A percentile compares a stretch with the other conserved stretches of the same genome.
These are phyloP conservation scores for Agrocybe chaxingu DNA, from an alignment of 768 basidiomycete genomes.

Conservation along the genomic window DNA sequence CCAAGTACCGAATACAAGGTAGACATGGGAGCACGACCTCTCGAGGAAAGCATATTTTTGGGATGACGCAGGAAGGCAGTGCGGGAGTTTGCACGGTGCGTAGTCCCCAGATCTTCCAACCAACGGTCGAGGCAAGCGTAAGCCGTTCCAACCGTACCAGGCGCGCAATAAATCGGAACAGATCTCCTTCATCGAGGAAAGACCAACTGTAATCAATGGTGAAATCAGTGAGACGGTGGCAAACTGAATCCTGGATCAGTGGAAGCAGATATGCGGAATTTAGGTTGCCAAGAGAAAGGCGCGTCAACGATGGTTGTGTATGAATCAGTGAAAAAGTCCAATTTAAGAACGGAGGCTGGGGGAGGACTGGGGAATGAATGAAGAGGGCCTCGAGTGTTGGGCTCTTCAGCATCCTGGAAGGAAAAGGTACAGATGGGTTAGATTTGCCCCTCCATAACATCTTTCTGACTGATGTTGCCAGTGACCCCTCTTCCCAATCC, in stretches of 20 bases:
- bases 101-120: slow-evolving; percentile 4
- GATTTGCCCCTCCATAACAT: no score
- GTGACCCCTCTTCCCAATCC: slow-evolving; percentile 12
- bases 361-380: slow-evolving; percentile 11
- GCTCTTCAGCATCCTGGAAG: background rate
- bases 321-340: slow-evolving; percentile 19
- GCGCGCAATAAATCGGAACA: slow-evolving; percentile 12
- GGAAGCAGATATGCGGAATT: slow-evolving; percentile 12
- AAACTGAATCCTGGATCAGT: slow-evolving; percentile 12
- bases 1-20: slow-evolving; percentile 4
- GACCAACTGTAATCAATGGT: slow-evolving; percentile 15
- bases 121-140: slow-evolving; percentile 14
- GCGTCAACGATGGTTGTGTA: slow-evolving; percentile 9
- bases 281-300: slow-evolving; percentile 18
- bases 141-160: slow-evolving; percentile 12
- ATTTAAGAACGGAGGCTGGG: slow-evolving; percentile 17
- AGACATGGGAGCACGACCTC: background rate
- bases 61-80: background rate
- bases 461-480: background rate
- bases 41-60: background rate
- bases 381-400: slow-evolving; percentile 5
- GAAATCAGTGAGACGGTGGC: slow-evolving; percentile 11
- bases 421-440: no score
- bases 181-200: slow-evolving; percentile 11
- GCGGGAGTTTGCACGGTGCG: background rate